Percentiles rank a stretch among this genome's conserved stretches.
Conservation (phyloP, 2,329 filamentous ascomycete species). For the Geoglossum cookeanum region DNA sequence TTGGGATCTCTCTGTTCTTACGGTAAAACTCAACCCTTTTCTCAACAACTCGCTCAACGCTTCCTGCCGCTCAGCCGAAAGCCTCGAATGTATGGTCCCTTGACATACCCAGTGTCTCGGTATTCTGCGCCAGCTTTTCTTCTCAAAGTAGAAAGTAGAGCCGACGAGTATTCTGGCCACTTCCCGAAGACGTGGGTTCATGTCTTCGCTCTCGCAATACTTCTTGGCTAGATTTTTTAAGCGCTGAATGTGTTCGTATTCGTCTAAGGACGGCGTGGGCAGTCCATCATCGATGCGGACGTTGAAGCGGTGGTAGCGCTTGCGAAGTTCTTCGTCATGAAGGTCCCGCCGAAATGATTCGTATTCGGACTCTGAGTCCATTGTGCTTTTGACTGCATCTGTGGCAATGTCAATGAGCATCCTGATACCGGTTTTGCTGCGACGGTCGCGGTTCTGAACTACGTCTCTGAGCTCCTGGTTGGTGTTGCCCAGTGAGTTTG, state of each 20-base stretch:
- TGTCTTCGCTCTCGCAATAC: background rate
- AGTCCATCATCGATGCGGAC: background rate
- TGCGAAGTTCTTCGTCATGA: background rate
- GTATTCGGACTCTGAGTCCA: background rate
- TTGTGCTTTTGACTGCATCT: background rate
- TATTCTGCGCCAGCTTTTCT: background rate
- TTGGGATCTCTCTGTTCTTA: background rate
- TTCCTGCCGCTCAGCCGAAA: background rate
- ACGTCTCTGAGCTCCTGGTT: background rate
- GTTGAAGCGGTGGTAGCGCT: background rate
- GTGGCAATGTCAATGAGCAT: background rate
- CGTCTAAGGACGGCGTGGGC: background rate
- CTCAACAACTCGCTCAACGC: background rate
- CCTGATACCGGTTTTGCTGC: background rate
- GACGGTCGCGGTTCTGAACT: background rate
- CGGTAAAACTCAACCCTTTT: background rate
- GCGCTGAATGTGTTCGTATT: background rate
- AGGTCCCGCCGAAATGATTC: background rate
- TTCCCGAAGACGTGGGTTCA: background rate
- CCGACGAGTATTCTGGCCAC: background rate
- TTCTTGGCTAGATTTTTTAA: background rate
- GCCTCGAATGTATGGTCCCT: background rate
- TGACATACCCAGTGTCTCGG: background rate
- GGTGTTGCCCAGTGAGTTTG: too few relatives aligned
- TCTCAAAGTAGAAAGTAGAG: background rate